Percentiles rank a stretch among this genome's conserved stretches.
Evolutionary conservation across 768 basidiomycete genomes (phyloP).

Genomic region (Nevesoporus exiguus): DNA sequence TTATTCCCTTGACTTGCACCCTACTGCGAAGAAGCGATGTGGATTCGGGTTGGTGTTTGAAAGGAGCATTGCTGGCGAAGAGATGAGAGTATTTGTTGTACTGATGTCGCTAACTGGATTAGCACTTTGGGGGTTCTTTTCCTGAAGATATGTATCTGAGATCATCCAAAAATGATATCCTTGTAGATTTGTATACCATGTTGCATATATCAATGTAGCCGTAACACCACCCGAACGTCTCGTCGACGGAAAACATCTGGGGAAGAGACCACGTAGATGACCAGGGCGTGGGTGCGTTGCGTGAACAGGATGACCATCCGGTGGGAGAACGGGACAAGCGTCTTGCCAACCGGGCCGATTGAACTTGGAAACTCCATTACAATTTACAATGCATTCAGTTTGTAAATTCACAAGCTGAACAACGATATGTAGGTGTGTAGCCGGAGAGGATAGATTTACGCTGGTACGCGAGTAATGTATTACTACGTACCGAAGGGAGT

Average conservation of each 20-base stretch:
- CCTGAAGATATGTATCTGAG: slow-evolving; percentile 6
- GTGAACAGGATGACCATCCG: too few species aligned
- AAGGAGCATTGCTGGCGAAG: slow-evolving; percentile 62
- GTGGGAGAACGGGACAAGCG: too few species aligned
- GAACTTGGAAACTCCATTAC: too few species aligned
- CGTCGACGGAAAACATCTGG: background rate
- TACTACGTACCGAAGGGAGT: too few species aligned
- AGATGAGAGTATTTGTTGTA: slow-evolving; percentile 39
- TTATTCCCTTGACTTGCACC: slow-evolving; percentile 29
- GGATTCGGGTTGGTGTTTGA: slow-evolving; percentile 50
- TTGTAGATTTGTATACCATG: background rate
- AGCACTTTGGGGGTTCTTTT: slow-evolving; percentile 33
- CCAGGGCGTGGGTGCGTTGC: too few species aligned
- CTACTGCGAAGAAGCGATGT: slow-evolving; percentile 38
- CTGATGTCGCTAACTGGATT: slow-evolving; percentile 28
- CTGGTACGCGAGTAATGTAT: too few species aligned
- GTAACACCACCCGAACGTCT: background rate
- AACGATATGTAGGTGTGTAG: too few species aligned
- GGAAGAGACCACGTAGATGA: too few species aligned
- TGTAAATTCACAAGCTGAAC: too few species aligned
- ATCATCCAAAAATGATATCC: background rate
- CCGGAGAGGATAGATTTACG: too few species aligned
- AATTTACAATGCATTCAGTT: too few species aligned
- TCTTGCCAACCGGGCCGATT: too few species aligned
- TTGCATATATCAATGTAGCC: background rate